These are phyloP conservation scores for Aspergillus sojae DNA, from an alignment of 2,329 filamentous ascomycete species.

Conservation along the genomic window DNA sequence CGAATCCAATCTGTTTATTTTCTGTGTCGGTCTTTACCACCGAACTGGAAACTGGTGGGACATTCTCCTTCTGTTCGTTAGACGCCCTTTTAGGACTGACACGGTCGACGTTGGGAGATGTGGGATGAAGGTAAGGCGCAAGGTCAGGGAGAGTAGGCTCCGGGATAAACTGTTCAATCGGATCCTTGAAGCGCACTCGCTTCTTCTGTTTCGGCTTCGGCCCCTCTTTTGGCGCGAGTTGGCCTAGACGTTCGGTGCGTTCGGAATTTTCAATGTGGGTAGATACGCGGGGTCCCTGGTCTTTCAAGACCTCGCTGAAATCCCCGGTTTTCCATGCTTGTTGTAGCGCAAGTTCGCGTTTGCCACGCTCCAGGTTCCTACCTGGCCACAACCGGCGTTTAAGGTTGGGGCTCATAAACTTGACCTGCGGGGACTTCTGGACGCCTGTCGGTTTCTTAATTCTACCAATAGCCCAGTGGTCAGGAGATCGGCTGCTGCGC, in stretches of 20 bases:
- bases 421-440: conserved; percentile 1
- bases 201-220: background rate
- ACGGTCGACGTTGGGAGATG: background rate
- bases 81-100: background rate
- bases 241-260: background rate
- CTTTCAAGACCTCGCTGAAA: background rate
- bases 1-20: conserved; percentile 11
- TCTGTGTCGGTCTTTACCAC: background rate
- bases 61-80: conserved; percentile 22
- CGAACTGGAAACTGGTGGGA: conserved; percentile 5
- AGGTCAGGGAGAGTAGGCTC: conserved; percentile 8
- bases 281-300: background rate
- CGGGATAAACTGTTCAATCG: conserved; percentile 6
- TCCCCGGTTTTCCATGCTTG: background rate
- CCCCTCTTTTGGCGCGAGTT: background rate
- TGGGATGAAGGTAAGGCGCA: conserved; percentile 16
- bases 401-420: conserved; percentile 10
- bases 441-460: background rate
- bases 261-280: background rate
- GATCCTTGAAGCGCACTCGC: conserved; percentile 18
- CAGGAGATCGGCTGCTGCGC: too few species aligned
- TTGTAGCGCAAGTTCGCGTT: background rate
- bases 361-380: conserved; percentile 4
- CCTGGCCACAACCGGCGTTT: conserved; percentile 9
- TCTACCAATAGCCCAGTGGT: background rate